Conservation (phyloP, 1,284 basidiomycete genomes). For the Heliocybe sulcata region DNA sequence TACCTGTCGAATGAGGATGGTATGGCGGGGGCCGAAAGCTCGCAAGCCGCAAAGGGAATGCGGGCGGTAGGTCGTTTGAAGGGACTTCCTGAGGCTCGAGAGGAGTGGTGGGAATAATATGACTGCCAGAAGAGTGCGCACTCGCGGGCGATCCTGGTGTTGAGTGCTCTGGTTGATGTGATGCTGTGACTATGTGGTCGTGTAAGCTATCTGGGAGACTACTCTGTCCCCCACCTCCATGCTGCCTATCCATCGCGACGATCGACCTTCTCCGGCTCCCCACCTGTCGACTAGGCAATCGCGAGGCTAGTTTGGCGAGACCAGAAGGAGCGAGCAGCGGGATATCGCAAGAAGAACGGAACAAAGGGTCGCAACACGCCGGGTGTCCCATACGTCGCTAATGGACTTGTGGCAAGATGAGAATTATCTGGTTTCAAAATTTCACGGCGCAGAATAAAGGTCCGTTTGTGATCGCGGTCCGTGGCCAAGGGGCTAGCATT, state of each 20-base stretch:
- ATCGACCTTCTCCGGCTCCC: neutral
- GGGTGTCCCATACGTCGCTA: neutral
- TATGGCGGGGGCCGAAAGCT: neutral
- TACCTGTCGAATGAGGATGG: neutral
- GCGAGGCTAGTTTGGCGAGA: neutral
- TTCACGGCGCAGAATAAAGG: neutral
- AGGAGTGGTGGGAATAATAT: neutral
- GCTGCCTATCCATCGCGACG: neutral
- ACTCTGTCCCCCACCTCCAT: neutral
- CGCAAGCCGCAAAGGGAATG: neutral
- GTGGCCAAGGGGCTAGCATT: conserved; percentile 2
- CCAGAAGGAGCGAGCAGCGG: neutral
- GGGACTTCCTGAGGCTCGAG: neutral
- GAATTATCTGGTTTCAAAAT: neutral
- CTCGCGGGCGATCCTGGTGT: neutral
- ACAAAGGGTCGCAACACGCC: neutral
- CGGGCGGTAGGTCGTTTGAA: neutral
- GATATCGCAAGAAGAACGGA: neutral
- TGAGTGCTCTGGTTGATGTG: neutral
- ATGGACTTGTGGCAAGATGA: neutral
- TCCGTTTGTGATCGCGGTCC: conserved; percentile 1
- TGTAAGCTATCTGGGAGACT: neutral
- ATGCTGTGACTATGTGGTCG: neutral
- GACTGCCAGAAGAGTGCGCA: neutral
- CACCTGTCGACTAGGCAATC: neutral